phyloP scores from a whole-genome alignment of 1,284 basidiomycete species.

The Ceraceosorus guamensis region DNA sequence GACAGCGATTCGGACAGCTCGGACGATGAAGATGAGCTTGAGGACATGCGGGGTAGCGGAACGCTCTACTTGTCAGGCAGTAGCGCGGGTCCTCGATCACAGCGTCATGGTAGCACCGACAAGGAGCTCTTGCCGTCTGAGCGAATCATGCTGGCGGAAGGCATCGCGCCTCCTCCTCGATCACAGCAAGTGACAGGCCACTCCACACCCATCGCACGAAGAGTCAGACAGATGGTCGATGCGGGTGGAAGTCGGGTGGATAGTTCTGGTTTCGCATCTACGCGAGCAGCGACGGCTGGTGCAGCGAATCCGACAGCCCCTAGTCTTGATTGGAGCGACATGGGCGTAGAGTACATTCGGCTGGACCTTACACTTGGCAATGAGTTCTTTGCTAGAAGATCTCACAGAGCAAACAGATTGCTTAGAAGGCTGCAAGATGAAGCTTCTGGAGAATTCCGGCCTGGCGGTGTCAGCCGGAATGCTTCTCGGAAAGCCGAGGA shows the following conservation, averaged over 20 bases:
- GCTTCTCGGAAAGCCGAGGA: not conserved
- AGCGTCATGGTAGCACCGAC: too few relatives aligned
- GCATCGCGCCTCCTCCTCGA: too few relatives aligned
- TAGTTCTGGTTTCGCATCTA: not conserved
- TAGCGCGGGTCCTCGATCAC: too few relatives aligned
- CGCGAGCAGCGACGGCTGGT: constrained; percentile 1
- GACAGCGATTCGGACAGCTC: not conserved
- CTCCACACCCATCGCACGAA: constrained; percentile 21
- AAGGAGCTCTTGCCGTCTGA: too few relatives aligned
- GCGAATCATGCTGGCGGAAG: not conserved
- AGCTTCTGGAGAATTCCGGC: constrained; percentile 6
- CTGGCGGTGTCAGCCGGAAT: not conserved
- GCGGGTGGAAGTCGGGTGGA: not conserved
- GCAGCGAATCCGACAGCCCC: not conserved
- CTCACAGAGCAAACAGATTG: constrained; percentile 35
- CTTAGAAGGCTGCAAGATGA: constrained; percentile 34
- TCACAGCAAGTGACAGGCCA: constrained; percentile 2
- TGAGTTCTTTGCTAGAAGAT: constrained; percentile 39
- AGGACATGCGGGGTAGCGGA: not conserved
- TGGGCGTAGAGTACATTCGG: constrained; percentile 35
- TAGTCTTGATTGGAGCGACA: constrained; percentile 36
- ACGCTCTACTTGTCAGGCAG: too few relatives aligned
- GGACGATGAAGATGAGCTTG: not conserved
- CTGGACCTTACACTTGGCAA: constrained; percentile 34
- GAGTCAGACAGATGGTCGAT: constrained; percentile 8